Evolutionary conservation across 2,329 filamentous ascomycete species (phyloP).

Genomic region (Aspergillus sp.): DNA sequence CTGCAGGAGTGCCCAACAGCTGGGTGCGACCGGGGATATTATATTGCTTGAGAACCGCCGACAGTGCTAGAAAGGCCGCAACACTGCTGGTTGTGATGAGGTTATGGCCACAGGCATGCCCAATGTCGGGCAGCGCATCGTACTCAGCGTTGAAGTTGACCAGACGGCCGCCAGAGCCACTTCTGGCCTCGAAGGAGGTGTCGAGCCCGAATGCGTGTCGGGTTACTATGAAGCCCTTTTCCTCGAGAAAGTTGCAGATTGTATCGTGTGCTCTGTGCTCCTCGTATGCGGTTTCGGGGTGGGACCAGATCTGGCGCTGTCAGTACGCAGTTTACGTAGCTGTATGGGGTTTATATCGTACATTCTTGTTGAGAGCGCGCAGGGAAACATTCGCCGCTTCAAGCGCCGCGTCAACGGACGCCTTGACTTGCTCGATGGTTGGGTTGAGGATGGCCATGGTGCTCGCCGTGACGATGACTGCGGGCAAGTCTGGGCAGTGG

Average conservation of each 20-base stretch:
- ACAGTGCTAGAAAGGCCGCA: conserved; percentile 47
- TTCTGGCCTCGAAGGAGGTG: conserved; percentile 53
- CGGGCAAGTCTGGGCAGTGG: no score
- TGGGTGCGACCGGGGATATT: conserved; percentile 38
- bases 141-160: conserved; percentile 46
- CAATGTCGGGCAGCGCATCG: conserved; percentile 41
- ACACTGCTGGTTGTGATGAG: conserved; percentile 38
- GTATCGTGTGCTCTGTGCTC: conserved; percentile 54
- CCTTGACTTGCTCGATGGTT: no score
- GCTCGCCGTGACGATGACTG: no score
- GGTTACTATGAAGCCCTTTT: conserved; percentile 48
- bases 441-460: no score
- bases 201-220: conserved; percentile 52
- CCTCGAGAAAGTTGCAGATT: conserved; percentile 47
- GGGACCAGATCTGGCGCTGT: conserved; percentile 37
- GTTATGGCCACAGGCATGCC: conserved; percentile 44
- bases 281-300: conserved; percentile 54
- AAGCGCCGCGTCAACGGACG: no score
- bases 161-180: conserved; percentile 40
- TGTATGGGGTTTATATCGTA: no score
- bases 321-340: no score
- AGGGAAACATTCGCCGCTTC: no score
- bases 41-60: conserved; percentile 43
- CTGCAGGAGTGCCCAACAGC: conserved; percentile 41
- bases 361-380: no score